Evolutionary conservation across 345 rosid species (phyloP), one percentile per base, ranked within the genome.

Genomic region (Euclidium syriacum): DNA sequence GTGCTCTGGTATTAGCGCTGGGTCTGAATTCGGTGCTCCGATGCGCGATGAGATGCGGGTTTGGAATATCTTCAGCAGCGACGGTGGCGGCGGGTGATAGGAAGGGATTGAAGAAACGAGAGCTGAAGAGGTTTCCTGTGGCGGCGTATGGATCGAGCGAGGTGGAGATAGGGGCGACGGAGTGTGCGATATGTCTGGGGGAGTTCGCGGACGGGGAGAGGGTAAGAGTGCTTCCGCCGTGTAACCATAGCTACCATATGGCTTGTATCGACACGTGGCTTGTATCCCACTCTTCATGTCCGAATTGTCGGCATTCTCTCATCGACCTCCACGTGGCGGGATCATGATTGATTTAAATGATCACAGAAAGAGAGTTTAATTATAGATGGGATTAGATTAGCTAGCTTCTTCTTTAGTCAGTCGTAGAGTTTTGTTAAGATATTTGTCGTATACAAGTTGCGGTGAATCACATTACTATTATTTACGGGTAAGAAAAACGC

Each of bases 1-100:
- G 89, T 23, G 89, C 89, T 0, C 48, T 85, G 32, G 73, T 85
- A 34, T 79, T 83, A 10, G 89, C 88, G 22, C 75, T 85, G 0
- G 88, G 92, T 5, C 58, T 85, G 8, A 85, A 85, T 17, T 83
- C 88, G 3, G 76, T 83, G 0, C 79, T 83, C 30, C 79, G 92
- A 15, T 86, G 89, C 25, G 87, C 85, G n/a, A 66, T 81, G 41
- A 67, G 86, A 10, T 83, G 86, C 53, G 79, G 88, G 65, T 60
- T 77, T 42, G 69, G 85, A 65, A 59, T 79, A 62, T 62, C 69
- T 20, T 52, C 73, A n/a, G 68, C 57, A 33, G 25, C 71, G 1
- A 63, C 79, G 1, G 75, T 67, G 3, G 78, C 79, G 44, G 44
- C 66, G 10, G 79, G 73, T n/a, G 56, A 67, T 2, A 20, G 77